Conservation (phyloP, 495 filamentous ascomycete species). For the Entonaema liquescens region DNA sequence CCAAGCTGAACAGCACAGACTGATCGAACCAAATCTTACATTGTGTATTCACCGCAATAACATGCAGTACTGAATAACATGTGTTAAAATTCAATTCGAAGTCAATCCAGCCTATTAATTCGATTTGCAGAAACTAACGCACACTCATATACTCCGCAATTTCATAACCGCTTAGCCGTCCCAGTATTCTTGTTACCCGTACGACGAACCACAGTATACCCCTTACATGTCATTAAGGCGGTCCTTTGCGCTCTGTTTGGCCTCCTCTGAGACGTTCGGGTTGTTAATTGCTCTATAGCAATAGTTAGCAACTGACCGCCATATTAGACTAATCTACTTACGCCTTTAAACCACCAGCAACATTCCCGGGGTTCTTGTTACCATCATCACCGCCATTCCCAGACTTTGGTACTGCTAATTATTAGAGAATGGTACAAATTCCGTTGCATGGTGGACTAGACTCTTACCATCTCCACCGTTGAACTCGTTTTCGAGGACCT, state of each 20-base stretch:
- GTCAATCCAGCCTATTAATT: background rate
- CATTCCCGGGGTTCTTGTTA: slow-evolving; percentile 55
- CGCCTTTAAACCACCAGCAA: slow-evolving; percentile 56
- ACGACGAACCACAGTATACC: background rate
- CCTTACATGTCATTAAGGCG: slow-evolving; percentile 50
- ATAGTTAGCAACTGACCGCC: background rate
- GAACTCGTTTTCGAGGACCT: slow-evolving; percentile 55
- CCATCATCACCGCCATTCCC: slow-evolving; percentile 28
- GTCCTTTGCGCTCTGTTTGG: slow-evolving; percentile 54
- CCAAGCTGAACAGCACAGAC: background rate
- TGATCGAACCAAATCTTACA: background rate
- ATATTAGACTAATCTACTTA: slow-evolving; percentile 30
- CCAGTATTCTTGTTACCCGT: background rate
- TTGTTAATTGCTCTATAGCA: slow-evolving; percentile 50
- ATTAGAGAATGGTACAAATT: background rate
- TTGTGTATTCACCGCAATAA: background rate
- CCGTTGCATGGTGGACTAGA: background rate
- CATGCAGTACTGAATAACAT: too few relatives aligned
- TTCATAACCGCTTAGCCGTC: background rate
- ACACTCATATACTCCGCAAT: background rate
- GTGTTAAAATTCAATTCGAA: background rate
- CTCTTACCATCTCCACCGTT: slow-evolving; percentile 48
- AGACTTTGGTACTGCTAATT: slow-evolving; percentile 35
- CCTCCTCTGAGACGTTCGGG: slow-evolving; percentile 52
- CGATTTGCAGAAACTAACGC: background rate